Percentiles rank a stretch among this genome's conserved stretches.
Conservation (phyloP, 192 early-diverging fungal species). For the Umbelopsis sp. region DNA sequence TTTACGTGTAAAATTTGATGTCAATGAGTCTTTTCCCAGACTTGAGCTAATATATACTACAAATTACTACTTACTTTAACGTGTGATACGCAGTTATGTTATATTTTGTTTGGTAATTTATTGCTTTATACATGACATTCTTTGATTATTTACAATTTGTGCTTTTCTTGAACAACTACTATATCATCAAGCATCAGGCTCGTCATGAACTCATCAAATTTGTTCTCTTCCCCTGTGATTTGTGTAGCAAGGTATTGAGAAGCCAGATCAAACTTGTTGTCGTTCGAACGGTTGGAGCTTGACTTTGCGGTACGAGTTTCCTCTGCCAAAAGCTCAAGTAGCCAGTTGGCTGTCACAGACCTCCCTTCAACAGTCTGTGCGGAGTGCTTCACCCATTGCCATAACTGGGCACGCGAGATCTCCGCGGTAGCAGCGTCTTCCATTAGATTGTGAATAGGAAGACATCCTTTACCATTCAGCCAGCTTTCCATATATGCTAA, state of each 20-base stretch:
- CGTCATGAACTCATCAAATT: too few species aligned
- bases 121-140: too few species aligned
- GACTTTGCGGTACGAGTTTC: constrained; percentile 65
- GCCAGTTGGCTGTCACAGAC: constrained; percentile 75
- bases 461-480: constrained; percentile 93
- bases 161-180: too few species aligned
- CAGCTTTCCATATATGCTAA: constrained; percentile 96
- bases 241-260: constrained; percentile 72
- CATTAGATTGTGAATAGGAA: constrained; percentile 98
- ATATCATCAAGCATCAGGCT: too few species aligned
- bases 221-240: constrained; percentile 66
- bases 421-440: constrained; percentile 98
- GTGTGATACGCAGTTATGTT: too few species aligned
- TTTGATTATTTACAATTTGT: too few species aligned
- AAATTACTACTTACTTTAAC: too few species aligned
- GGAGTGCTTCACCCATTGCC: constrained; percentile 94
- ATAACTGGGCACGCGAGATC: constrained; percentile 95
- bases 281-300: constrained; percentile 52
- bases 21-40: background rate
- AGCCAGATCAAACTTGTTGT: constrained; percentile 69
- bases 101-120: too few species aligned
- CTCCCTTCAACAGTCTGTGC: constrained; percentile 82
- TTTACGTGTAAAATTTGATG: constrained; percentile 15
- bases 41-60: constrained; percentile 5
- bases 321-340: constrained; percentile 83